Percentiles rank a stretch among this genome's conserved stretches.
These are phyloP conservation scores for Kitagawia praeruptora DNA, from an alignment of 129 eudicot species.

Conservation along the genomic window DNA sequence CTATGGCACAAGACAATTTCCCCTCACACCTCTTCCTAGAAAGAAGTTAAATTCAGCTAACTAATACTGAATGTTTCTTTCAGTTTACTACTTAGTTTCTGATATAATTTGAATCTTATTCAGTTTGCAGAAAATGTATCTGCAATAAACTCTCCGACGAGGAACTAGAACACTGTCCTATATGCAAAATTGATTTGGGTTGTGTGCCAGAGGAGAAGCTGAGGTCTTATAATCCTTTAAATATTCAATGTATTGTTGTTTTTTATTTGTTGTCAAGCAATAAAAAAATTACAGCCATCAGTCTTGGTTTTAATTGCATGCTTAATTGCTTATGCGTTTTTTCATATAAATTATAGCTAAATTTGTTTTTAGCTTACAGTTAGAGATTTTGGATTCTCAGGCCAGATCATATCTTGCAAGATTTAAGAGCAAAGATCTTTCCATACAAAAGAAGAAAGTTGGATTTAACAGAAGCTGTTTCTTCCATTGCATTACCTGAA, in stretches of 20 bases:
- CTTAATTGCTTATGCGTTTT: not conserved
- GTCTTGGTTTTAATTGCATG: not conserved
- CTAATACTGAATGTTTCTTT: not conserved
- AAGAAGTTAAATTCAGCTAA: not conserved
- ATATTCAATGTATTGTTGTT: not conserved
- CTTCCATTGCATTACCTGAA: slow-evolving; percentile 45
- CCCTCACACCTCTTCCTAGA: not conserved
- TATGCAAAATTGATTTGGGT: slow-evolving; percentile 72
- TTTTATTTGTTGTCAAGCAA: not conserved
- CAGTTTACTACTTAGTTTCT: not conserved
- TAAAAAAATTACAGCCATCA: not conserved
- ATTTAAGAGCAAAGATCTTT: slow-evolving; percentile 67
- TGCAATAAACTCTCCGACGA: slow-evolving; percentile 69
- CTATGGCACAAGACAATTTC: too few species aligned
- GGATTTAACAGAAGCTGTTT: slow-evolving; percentile 46
- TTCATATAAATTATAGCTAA: not conserved
- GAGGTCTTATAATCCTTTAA: slow-evolving; percentile 38
- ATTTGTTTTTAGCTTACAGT: not conserved
- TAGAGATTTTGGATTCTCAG: slow-evolving; percentile 29
- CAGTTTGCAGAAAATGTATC: slow-evolving; percentile 97
- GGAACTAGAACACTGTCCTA: slow-evolving; percentile 75
- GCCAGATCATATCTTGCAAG: slow-evolving; percentile 83
- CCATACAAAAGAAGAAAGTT: slow-evolving; percentile 64
- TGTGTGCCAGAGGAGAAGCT: slow-evolving; percentile 70
- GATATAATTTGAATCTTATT: slow-evolving; percentile 12